Evolutionary conservation across 2,329 filamentous ascomycete genomes (phyloP), one percentile per base, ranked within the genome.

Genomic region (Reticulascus tulasneorum): DNA sequence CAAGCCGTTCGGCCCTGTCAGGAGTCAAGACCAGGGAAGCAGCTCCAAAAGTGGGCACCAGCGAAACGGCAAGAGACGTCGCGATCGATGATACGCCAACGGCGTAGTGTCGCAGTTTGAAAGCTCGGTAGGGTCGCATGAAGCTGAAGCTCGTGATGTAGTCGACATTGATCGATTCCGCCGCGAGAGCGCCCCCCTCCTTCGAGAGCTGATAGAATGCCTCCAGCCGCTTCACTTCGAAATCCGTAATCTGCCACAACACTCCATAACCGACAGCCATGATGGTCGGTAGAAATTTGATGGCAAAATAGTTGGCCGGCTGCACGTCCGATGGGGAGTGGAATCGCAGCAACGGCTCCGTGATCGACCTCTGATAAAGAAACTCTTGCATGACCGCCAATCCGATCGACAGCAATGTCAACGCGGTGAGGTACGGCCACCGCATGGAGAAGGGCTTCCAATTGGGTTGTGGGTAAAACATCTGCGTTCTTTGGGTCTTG

Each of bases 91-190:
- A 85, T 11, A 82, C 63, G 1, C 75, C 74, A 6, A 88, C 83
- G 1, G 83, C 81, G 52, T 80, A 84, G 48, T 88, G 84, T 28
- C 69, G 70, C 44, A 76, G 71, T 41, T 66, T 66, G 4, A 86
- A 50, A 2, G 83, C 82, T 29, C 73, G 67, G 5, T 86, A 56
- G 0, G 84, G 84, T 3, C 81, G 71, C 24, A 82, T 58, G 49
- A 84, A 77, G 49, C 73, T 79, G 60, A 82, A 75, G 47, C 77
- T 73, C 6, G 82, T 86, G 28, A 85, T 70, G 41, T 88, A 88
- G 55, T 86, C 81, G 42, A 85, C 81, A 45, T 86, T 87, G 50
- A 88, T 73, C 0, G 79, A 84, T 51, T 79, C 74, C 24, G 73
- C 73, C 0, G 79, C 80, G 15, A 79, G 58, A 1, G 80, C 77